Evolutionary conservation across 179 eudicot genomes (phyloP), one percentile per base, ranked within the genome.

Genomic region (Silene noctiflora): DNA sequence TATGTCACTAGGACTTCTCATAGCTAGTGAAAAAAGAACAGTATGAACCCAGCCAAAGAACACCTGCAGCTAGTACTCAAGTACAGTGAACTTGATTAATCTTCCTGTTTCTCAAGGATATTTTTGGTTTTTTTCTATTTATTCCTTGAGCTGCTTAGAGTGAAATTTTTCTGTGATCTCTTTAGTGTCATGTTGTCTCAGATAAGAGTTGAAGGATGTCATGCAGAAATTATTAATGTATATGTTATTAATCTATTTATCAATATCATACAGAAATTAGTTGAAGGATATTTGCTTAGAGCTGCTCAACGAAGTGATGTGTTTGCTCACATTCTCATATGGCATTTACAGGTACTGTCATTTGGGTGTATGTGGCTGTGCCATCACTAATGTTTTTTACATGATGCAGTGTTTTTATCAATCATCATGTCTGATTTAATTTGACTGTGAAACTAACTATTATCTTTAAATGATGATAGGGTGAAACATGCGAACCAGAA

Each of bases 221-320:
- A 33, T 51, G 53, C 17, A 14, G 59, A 14, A 20, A 75, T 10
- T 65, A 19, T 20, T 53, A 67, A 48, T 67, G 14, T 76, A 61
- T 27, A 66, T 19, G 69, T 75, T 55, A 7, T 4, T 31, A 10
- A 70, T 76, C 17, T 42, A n/a, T 70, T 17, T 70, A 19, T 62
- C 71, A 3, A 33, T 85, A 66, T 33, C 46, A 24, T 84, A 84
- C 91, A 96, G 99, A 86, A 74, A 69, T 83, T 96, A 81, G 98
- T 96, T 24, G 98, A 93, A 90, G 99, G 99, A 48, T 96, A 96
- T 85, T 83, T 96, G 91, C 89, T 93, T 77, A 87, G 99, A 85
- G 99, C 98, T 82, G 89, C 97, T 71, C 98, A 91, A 76, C 84
- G 99, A 85, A 96, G 94, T 86, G 96, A 91, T 84, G 71, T 92